Base-by-base conservation (phyloP, 2,329 filamentous ascomycete species). In the Ophiostoma novo-ulmi region DNA sequence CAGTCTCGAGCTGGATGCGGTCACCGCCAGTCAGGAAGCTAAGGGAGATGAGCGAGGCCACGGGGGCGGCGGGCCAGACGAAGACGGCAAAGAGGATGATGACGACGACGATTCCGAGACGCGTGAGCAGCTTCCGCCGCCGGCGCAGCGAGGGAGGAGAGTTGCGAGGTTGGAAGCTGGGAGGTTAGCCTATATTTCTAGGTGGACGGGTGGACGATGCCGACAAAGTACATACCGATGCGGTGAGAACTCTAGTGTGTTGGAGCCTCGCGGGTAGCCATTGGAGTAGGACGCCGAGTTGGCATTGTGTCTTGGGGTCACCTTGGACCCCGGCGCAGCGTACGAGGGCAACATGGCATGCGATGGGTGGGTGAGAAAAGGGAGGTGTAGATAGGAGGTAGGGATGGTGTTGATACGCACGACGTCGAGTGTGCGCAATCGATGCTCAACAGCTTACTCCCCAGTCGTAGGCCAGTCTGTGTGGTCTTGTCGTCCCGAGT, bases 171-270 rank as follows among this genome's bases (percentile, higher is more conserved):
- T 95, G 92, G 76, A 96, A 97, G 82, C 92, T 95, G 77, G 69
- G 74, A 14, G 22, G 69, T 63, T 35, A 63, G 58, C n/a, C 35
- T 65, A 5, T 20, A 20, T 0, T 58, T 26, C 14, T 35, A 22
- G n/a, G 39, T 14, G 26, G 38, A 7, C 61, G 5, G n/a, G 39
- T 14, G 26, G 38, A 7, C 61, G 5, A 17, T 31, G 39, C 20
- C 10, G 35, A 36, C 3, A 44, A 71, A 74, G 7, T n/a, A 52
- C 85, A 77, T 87, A 97, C 91, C 92, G 91, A 80, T 97, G 93
- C 75, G 93, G 92, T 75, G 92, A 93, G 77, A 96, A 94, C 75
- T 93, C 92, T 79, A 97, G 94, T 65, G 90, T 91, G 77, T 89
- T 89, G 22, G 74, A 70, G 72, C 85, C 87, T 74, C 89, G 86